These are phyloP conservation scores for Xylariomycetidae sp. DNA, from an alignment of 2,329 filamentous ascomycete genomes.

Conservation along the genomic window DNA sequence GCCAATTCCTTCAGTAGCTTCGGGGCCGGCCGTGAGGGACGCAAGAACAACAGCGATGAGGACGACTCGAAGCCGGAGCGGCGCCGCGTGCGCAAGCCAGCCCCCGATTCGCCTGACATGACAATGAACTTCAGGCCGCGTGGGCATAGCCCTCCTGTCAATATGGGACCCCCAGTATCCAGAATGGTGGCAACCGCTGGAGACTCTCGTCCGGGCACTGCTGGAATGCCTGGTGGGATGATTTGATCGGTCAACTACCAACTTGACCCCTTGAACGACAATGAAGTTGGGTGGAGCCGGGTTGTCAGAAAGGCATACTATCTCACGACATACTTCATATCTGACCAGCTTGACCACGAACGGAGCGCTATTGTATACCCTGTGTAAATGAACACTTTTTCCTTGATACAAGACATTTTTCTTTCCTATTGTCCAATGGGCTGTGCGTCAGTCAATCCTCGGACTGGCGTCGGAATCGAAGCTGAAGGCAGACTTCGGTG, in stretches of 20 bases:
- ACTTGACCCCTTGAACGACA: no score
- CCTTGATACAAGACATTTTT: constrained; percentile 6
- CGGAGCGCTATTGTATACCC: constrained; percentile 12
- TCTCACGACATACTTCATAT: constrained; percentile 1
- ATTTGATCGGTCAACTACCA: no score
- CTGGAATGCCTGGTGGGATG: constrained; percentile 37
- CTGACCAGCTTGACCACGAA: neutral
- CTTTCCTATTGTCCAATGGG: constrained; percentile 6
- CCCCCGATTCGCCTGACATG: constrained; percentile 29
- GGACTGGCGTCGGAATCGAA: constrained; percentile 22
- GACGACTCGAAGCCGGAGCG: constrained; percentile 32
- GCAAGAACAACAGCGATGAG: no score
- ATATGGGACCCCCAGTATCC: constrained; percentile 28
- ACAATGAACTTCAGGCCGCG: constrained; percentile 15
- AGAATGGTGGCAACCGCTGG: constrained; percentile 28
- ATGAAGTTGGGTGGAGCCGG: no score
- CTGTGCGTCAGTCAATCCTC: constrained; percentile 13
- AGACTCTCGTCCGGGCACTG: constrained; percentile 17
- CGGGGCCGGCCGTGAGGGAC: constrained; percentile 14
- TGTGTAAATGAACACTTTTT: constrained; percentile 13
- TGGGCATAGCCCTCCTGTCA: constrained; percentile 20
- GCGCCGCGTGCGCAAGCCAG: constrained; percentile 37
- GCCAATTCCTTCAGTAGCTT: neutral
- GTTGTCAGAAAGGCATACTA: no score
- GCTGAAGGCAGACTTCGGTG: constrained; percentile 12